A percentile compares a stretch with the other conserved stretches of the same genome.
Conservation (phyloP, 106 monocot genomes). For the Dendrobium catenatum region DNA sequence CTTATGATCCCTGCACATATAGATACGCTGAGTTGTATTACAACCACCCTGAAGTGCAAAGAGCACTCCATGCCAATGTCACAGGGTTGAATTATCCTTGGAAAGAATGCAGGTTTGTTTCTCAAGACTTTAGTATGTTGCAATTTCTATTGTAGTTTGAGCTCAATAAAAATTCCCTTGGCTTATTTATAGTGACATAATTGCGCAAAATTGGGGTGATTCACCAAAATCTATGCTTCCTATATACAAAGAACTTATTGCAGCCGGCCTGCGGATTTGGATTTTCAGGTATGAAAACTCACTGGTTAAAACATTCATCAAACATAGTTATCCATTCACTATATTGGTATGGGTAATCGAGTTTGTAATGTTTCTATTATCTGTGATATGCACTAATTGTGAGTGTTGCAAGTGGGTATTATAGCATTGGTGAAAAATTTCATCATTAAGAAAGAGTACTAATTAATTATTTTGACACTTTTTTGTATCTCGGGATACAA, state of each 20-base stretch:
- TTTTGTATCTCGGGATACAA: not conserved
- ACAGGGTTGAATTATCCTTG: slow-evolving; percentile 63
- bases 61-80: slow-evolving; percentile 76
- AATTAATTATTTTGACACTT: not conserved
- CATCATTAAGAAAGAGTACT: not conserved
- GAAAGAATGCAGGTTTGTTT: slow-evolving; percentile 80
- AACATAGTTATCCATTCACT: not conserved
- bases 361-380: not conserved
- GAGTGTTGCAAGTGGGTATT: not conserved
- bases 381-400: not conserved
- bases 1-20: slow-evolving; percentile 85
- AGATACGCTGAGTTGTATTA: slow-evolving; percentile 58
- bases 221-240: slow-evolving; percentile 92
- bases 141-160: not conserved
- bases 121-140: not conserved
- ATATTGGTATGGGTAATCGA: not conserved
- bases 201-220: slow-evolving; percentile 69
- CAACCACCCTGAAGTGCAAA: slow-evolving; percentile 82
- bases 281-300: slow-evolving; percentile 59
- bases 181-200: slow-evolving; percentile 35
- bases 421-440: slow-evolving; percentile 1
- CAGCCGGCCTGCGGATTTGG: slow-evolving; percentile 80
- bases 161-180: not conserved
- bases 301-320: no score
- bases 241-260: slow-evolving; percentile 81